Percentiles rank a stretch among this genome's conserved stretches.
Conservation (phyloP, 1,139 yeast genomes). For the Sugiyamaella pinicola region DNA sequence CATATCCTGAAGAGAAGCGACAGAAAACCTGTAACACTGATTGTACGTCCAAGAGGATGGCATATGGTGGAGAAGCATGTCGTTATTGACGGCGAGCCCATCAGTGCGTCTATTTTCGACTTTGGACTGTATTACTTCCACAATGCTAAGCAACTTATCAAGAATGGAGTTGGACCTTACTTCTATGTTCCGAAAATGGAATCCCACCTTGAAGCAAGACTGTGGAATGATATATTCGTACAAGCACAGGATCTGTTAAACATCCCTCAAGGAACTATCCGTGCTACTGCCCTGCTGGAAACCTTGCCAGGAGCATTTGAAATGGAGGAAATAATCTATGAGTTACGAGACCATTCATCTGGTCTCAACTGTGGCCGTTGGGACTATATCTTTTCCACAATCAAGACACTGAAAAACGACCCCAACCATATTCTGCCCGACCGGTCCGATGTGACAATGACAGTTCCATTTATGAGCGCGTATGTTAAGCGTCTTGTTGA, state of each 20-base stretch:
- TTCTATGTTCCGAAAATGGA: constrained; percentile 78
- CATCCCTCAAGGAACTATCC: constrained; percentile 65
- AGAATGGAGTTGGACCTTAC: constrained; percentile 69
- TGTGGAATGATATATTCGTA: constrained; percentile 75
- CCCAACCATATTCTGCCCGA: constrained; percentile 66
- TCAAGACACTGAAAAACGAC: constrained; percentile 64
- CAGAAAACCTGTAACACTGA: constrained; percentile 42
- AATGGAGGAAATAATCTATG: constrained; percentile 77
- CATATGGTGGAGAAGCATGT: constrained; percentile 74
- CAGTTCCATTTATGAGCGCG: constrained; percentile 70
- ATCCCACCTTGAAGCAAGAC: constrained; percentile 72
- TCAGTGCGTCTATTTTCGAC: constrained; percentile 72
- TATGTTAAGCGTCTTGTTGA: constrained; percentile 66
- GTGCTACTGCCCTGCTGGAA: constrained; percentile 74
- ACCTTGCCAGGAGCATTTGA: constrained; percentile 75
- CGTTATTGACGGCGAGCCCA: constrained; percentile 69
- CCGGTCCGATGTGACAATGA: constrained; percentile 72
- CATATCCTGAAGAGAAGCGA: constrained; percentile 59
- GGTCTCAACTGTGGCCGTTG: constrained; percentile 81
- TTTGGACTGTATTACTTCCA: constrained; percentile 75
- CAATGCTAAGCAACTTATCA: constrained; percentile 61
- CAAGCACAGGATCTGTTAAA: constrained; percentile 64
- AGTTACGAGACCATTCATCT: constrained; percentile 68
- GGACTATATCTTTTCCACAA: constrained; percentile 75
- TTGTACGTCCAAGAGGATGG: constrained; percentile 86